Evolutionary conservation across 2,329 filamentous ascomycete genomes (phyloP).

Genomic region (Gyromitra esculenta): DNA sequence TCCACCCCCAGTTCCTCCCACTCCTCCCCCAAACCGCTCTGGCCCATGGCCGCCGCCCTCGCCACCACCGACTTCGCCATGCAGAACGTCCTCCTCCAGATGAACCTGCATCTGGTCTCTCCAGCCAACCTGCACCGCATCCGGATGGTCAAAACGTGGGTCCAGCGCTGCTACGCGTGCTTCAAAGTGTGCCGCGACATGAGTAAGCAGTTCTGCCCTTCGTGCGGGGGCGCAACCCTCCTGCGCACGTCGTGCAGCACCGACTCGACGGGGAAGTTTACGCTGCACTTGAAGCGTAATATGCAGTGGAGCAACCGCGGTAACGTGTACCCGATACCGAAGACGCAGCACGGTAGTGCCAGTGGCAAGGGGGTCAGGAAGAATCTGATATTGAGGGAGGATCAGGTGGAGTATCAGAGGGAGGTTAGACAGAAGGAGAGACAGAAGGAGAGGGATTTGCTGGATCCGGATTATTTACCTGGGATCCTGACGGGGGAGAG

Average conservation of each 20-base stretch:
- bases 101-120: constrained; percentile 90
- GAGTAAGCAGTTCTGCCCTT: constrained; percentile 88
- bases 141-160: constrained; percentile 84
- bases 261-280: constrained; percentile 80
- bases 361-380: constrained; percentile 90
- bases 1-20: constrained; percentile 63
- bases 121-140: constrained; percentile 78
- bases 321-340: constrained; percentile 91
- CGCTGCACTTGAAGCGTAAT: constrained; percentile 87
- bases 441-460: constrained; percentile 77
- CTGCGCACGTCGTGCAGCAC: constrained; percentile 87
- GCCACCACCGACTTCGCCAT: constrained; percentile 97
- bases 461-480: constrained; percentile 95
- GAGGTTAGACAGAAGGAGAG: constrained; percentile 71
- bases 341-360: constrained; percentile 81
- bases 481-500: constrained; percentile 83
- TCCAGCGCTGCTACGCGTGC: constrained; percentile 92
- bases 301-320: constrained; percentile 96
- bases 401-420: constrained; percentile 89
- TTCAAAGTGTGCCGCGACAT: constrained; percentile 88
- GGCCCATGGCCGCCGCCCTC: constrained; percentile 82
- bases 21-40: constrained; percentile 65
- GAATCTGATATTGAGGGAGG: constrained; percentile 85
- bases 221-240: constrained; percentile 81
- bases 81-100: constrained; percentile 94